A percentile compares a stretch with the other conserved stretches of the same genome.
Conservation (phyloP, 495 filamentous ascomycete species). For the Xylaria cubensis region DNA sequence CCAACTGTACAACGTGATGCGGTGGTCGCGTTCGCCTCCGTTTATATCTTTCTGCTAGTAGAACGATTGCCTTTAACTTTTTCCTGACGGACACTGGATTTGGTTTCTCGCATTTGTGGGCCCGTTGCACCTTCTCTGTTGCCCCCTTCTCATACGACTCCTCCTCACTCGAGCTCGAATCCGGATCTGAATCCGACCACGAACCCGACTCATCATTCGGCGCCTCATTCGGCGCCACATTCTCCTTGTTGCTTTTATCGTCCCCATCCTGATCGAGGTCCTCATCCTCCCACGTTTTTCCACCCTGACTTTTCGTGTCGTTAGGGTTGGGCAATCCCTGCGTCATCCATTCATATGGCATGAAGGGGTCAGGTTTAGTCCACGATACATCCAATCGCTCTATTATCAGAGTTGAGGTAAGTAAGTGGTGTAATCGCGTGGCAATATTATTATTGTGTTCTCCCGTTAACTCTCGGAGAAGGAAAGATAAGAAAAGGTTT, state of each 20-base stretch:
- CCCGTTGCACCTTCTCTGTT: too few species aligned
- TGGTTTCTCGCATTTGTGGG: neutral
- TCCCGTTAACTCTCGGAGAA: neutral
- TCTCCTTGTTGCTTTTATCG: neutral
- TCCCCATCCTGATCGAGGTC: neutral
- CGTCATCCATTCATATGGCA: slow-evolving; percentile 15
- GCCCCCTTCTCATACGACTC: too few species aligned
- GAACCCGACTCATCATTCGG: too few species aligned
- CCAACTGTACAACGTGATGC: neutral
- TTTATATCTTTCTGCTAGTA: too few species aligned
- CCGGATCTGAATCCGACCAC: too few species aligned
- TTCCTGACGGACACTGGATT: neutral
- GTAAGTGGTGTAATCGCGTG: neutral
- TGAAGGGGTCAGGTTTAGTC: slow-evolving; percentile 10
- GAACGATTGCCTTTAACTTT: neutral
- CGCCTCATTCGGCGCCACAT: neutral
- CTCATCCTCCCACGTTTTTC: neutral
- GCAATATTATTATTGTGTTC: neutral
- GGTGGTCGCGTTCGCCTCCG: neutral
- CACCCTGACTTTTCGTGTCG: neutral
- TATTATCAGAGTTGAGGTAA: slow-evolving; percentile 2
- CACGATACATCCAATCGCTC: slow-evolving; percentile 12
- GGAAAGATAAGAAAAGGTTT: neutral
- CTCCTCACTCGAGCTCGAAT: too few species aligned
- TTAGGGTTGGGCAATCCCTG: neutral